Evolutionary conservation across 257 asterid species (phyloP).

Genomic region (Nicotiana attenuata): DNA sequence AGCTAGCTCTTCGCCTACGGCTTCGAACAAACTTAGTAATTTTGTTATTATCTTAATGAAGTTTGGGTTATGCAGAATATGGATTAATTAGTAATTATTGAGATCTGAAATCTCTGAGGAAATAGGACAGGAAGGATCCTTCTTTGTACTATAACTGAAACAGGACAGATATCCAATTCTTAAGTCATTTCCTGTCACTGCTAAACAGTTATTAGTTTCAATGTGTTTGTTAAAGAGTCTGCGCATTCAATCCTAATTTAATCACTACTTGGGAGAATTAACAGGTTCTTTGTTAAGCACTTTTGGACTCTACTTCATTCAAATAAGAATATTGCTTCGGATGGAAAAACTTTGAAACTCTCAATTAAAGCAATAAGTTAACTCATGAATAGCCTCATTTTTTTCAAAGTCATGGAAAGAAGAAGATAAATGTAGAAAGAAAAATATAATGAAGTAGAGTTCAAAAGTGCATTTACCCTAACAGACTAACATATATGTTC

Average conservation of each 20-base stretch:
- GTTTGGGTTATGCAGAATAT: too few relatives aligned
- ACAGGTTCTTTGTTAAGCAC: neutral
- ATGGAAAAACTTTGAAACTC: neutral
- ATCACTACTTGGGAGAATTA: neutral
- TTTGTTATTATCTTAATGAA: too few relatives aligned
- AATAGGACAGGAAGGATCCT: too few relatives aligned
- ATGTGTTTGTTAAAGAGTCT: neutral
- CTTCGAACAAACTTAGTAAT: too few relatives aligned
- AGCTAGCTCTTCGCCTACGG: too few relatives aligned
- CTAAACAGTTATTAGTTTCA: neutral
- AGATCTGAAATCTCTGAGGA: too few relatives aligned
- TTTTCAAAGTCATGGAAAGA: neutral
- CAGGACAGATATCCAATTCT: neutral
- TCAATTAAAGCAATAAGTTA: neutral
- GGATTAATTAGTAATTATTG: too few relatives aligned
- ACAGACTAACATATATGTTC: neutral
- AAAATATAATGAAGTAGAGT: too few relatives aligned
- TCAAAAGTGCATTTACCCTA: neutral
- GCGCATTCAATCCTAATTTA: neutral
- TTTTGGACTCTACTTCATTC: neutral
- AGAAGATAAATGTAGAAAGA: neutral
- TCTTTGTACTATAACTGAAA: too few relatives aligned
- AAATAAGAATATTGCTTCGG: too few relatives aligned
- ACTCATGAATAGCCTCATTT: neutral
- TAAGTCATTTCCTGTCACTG: neutral